A percentile compares a stretch with the other conserved stretches of the same genome.
These are phyloP conservation scores for Phaeophleospora eucalypticola DNA, from an alignment of 2,329 filamentous ascomycete species.

Conservation along the genomic window DNA sequence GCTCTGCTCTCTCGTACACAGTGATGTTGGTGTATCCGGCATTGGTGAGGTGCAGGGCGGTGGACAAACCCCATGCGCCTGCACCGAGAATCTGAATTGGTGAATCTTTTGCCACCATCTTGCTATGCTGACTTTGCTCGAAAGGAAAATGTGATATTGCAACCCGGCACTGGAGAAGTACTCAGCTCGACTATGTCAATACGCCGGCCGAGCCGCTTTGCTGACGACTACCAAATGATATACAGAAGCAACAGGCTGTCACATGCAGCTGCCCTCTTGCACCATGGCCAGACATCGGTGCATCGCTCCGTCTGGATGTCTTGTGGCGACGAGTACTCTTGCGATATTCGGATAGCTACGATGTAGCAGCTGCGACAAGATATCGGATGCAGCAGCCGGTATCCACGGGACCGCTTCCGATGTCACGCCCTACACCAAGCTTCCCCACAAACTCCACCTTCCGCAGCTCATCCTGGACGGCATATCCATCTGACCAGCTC, in stretches of 20 bases:
- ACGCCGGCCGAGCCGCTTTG: not conserved
- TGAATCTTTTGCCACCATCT: not conserved
- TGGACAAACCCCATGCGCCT: constrained; percentile 51
- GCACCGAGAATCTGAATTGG: not conserved
- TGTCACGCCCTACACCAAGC: not conserved
- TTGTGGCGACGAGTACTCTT: not conserved
- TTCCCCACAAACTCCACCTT: not conserved
- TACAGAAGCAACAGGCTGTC: not conserved
- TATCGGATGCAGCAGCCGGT: not conserved
- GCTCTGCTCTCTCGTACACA: constrained; percentile 43
- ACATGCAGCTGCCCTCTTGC: not conserved
- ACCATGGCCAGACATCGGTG: not conserved
- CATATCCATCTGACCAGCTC: not conserved
- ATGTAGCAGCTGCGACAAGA: not conserved
- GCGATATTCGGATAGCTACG: not conserved
- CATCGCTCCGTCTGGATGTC: not conserved
- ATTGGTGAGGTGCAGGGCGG: constrained; percentile 44
- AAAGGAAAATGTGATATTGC: no score
- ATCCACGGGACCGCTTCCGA: not conserved
- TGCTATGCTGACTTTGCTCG: not conserved
- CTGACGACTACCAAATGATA: not conserved
- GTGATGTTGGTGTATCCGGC: constrained; percentile 46
- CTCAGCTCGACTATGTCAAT: not conserved
- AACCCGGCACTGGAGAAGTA: not conserved
- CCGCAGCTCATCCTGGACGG: not conserved